phyloP scores from a whole-genome alignment of 306 rosid species.

The Phaseolus lunatus region DNA sequence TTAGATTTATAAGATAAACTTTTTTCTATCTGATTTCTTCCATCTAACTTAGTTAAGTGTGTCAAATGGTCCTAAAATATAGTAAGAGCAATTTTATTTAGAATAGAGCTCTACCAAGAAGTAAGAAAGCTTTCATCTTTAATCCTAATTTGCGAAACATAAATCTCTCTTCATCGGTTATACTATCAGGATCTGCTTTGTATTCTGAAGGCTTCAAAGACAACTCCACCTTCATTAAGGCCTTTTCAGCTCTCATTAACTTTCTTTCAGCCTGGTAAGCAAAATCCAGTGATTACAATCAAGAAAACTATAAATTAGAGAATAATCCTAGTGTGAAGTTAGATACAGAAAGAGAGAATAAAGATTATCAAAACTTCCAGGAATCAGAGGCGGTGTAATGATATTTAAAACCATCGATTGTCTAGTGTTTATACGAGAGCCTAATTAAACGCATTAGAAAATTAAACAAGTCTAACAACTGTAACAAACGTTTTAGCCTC shows the following conservation, averaged over 20 bases:
- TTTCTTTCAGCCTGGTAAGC: slow-evolving; percentile 75
- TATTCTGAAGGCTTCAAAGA: slow-evolving; percentile 70
- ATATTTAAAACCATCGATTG: slow-evolving; percentile 24
- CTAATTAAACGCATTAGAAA: slow-evolving; percentile 17
- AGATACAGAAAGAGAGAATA: slow-evolving; percentile 4
- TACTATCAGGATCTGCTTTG: slow-evolving; percentile 84
- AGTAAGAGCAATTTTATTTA: not conserved
- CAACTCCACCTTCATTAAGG: slow-evolving; percentile 78
- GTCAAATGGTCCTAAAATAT: slow-evolving; percentile 21
- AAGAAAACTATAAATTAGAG: slow-evolving; percentile 34
- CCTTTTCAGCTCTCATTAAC: slow-evolving; percentile 75
- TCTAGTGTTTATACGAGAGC: not conserved
- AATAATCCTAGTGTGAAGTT: slow-evolving; percentile 5
- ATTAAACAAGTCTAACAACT: not conserved
- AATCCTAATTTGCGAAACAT: slow-evolving; percentile 98
- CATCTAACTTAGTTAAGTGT: slow-evolving; percentile 35
- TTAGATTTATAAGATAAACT: slow-evolving; percentile 14
- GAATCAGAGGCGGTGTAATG: not conserved
- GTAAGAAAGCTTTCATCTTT: slow-evolving; percentile 97
- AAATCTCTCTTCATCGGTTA: slow-evolving; percentile 96
- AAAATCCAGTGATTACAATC: slow-evolving; percentile 42
- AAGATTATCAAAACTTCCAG: slow-evolving; percentile 7
- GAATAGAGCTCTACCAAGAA: slow-evolving; percentile 69
- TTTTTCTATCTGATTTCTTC: slow-evolving; percentile 31
- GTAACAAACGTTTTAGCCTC: slow-evolving; percentile 12